Conservation (phyloP, 108 stramenopile genomes). For the Pseudonitzschia multiseries region DNA sequence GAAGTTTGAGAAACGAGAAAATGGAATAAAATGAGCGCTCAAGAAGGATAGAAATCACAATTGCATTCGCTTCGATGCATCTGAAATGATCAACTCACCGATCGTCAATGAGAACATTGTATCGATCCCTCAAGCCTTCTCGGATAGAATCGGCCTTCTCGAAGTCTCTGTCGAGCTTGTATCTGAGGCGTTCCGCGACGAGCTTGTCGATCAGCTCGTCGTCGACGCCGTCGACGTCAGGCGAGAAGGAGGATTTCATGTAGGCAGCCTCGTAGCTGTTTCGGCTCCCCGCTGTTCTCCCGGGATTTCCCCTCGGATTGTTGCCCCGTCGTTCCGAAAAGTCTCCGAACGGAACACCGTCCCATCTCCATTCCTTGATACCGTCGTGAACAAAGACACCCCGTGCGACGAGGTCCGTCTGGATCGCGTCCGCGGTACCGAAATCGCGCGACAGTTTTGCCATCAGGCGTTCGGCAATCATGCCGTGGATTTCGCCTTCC, state of each 20-base stretch:
- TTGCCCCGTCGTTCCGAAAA: slow-evolving; percentile 11
- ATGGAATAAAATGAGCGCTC: not conserved
- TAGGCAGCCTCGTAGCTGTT: slow-evolving; percentile 4
- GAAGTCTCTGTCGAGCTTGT: slow-evolving; percentile 45
- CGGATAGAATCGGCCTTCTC: slow-evolving; percentile 58
- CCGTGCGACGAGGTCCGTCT: slow-evolving; percentile 37
- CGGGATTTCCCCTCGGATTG: slow-evolving; percentile 21
- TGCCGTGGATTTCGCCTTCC: slow-evolving; percentile 60
- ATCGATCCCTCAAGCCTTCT: slow-evolving; percentile 43
- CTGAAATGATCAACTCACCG: not conserved
- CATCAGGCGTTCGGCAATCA: slow-evolving; percentile 61
- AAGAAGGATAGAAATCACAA: not conserved
- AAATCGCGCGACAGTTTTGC: slow-evolving; percentile 60
- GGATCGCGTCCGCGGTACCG: slow-evolving; percentile 55
- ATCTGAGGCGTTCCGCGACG: slow-evolving; percentile 33
- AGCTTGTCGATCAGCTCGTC: slow-evolving; percentile 27
- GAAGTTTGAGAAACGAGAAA: not conserved
- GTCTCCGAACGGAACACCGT: slow-evolving; percentile 52
- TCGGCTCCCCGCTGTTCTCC: slow-evolving; percentile 25
- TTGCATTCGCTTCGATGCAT: too few species aligned
- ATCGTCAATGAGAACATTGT: slow-evolving; percentile 54
- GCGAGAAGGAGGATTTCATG: slow-evolving; percentile 26
- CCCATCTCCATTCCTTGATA: slow-evolving; percentile 61
- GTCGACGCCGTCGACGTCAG: slow-evolving; percentile 1
- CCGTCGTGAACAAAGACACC: slow-evolving; percentile 67